Base-by-base conservation (phyloP, 805 yeast species). In the Saturnispora quitensis region DNA sequence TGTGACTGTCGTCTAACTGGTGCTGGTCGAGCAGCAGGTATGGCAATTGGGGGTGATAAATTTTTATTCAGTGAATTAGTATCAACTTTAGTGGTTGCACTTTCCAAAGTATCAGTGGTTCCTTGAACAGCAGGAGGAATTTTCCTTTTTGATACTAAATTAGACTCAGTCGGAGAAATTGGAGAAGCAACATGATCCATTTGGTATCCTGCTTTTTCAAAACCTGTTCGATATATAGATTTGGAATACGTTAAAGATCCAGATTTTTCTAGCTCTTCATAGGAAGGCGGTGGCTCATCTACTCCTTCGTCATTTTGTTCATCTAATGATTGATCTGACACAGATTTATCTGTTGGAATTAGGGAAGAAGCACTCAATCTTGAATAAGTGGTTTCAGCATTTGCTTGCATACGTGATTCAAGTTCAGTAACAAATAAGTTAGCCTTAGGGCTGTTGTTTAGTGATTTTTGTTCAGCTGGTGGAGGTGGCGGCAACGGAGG, bases 131-230 rank as follows among this genome's bases (percentile, higher is more conserved):
- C 33, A 8, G 48, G 45, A n/a, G 52, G 48, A 5, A 48, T 13
- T 18, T 31, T 50, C 33, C 52, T 43, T 28, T 50, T 43, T 15
- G 50, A 40, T 5, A 12, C 8, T 34, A 45, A 45, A 8, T 25
- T 20, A 33, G 44, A 27, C n/a, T 47, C 45, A 3, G 44, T n/a
- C 9, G 55, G 35, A 9, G 52, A 38, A n/a, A 55, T 10, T 13
- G 50, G 54, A 5, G 54, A 43, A 10, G 36, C 50, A 15, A 59
- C 55, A 51, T 65, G 66, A 47, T 64, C 64, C 54, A 65, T 45
- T 35, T 65, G 62, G 38, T 63, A 60, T 3, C 70, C 70, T 1
- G 70, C 70, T 53, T 67, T 67, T 53, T 67, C 70, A 52, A 66
- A 66, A 8, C 69, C 69, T 2, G 69, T 63, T 28, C 69, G 55